phyloP scores from a whole-genome alignment of 1,284 basidiomycete genomes.

The Sanguinoderma infundibulare region DNA sequence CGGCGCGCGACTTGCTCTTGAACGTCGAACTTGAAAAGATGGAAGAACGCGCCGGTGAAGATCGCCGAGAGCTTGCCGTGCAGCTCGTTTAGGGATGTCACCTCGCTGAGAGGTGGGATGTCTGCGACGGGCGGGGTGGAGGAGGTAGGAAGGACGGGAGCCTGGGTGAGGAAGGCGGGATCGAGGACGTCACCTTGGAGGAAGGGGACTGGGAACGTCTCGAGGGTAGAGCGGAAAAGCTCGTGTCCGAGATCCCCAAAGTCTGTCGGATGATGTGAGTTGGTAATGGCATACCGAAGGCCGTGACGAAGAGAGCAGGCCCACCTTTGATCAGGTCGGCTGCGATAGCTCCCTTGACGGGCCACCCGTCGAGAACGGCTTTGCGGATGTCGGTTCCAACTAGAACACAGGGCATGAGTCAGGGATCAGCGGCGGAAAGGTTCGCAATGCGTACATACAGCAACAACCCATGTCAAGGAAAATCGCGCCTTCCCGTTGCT shows the following conservation, averaged over 20 bases:
- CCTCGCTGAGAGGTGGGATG: slow-evolving; percentile 32
- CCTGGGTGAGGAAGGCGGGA: slow-evolving; percentile 31
- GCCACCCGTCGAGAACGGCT: slow-evolving; percentile 43
- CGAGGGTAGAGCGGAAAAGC: slow-evolving; percentile 33
- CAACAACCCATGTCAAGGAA: slow-evolving; percentile 51
- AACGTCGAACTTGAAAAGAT: slow-evolving; percentile 47
- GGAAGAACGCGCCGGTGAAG: slow-evolving; percentile 50
- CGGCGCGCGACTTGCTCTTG: slow-evolving; percentile 43
- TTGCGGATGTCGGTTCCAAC: slow-evolving; percentile 49
- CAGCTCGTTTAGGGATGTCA: slow-evolving; percentile 44
- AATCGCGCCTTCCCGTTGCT: slow-evolving; percentile 43
- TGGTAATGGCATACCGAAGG: neutral
- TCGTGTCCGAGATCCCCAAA: slow-evolving; percentile 36
- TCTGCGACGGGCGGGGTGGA: slow-evolving; percentile 23
- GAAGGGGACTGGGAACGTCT: slow-evolving; percentile 46
- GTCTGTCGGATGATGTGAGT: slow-evolving; percentile 32
- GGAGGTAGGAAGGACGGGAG: slow-evolving; percentile 32
- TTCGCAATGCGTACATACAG: slow-evolving; percentile 44
- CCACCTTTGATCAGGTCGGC: slow-evolving; percentile 35
- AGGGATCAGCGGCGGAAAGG: neutral
- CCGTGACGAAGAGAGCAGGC: slow-evolving; percentile 13
- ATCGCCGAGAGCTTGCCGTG: slow-evolving; percentile 47
- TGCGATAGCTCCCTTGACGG: slow-evolving; percentile 36
- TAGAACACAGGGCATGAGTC: slow-evolving; percentile 18
- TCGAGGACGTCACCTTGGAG: slow-evolving; percentile 48